Conservation (phyloP, 108 stramenopile species). For the Cylindrotheca fusiformis region DNA sequence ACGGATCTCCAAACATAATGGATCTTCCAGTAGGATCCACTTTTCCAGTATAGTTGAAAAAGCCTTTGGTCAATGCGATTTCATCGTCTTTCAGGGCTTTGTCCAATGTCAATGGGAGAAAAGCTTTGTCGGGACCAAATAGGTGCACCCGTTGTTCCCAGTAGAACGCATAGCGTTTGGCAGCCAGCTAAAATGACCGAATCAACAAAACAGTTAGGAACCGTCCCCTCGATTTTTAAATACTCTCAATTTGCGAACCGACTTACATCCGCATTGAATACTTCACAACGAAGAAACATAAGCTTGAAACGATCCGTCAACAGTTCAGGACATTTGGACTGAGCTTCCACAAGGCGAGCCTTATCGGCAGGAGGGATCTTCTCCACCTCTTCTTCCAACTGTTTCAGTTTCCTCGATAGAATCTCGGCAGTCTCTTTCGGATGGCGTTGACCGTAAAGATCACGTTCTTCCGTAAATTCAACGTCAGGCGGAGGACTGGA, state of each 20-base stretch:
- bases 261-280: conserved; percentile 49
- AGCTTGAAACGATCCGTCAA: conserved; percentile 36
- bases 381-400: conserved; percentile 30
- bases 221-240: conserved; percentile 6
- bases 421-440: conserved; percentile 51
- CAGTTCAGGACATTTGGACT: conserved; percentile 40
- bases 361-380: conserved; percentile 21
- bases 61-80: conserved; percentile 30
- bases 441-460: conserved; percentile 50
- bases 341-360: conserved; percentile 21
- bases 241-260: conserved; percentile 2
- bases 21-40: conserved; percentile 37
- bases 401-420: conserved; percentile 23
- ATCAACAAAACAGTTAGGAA: background rate
- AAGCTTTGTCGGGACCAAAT: conserved; percentile 43
- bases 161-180: conserved; percentile 39
- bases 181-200: conserved; percentile 32
- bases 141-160: conserved; percentile 57
- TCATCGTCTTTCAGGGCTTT: conserved; percentile 29
- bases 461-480: background rate
- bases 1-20: conserved; percentile 48
- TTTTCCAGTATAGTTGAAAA: conserved; percentile 13
- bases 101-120: conserved; percentile 35
- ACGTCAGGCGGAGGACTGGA: background rate
- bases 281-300: conserved; percentile 60